Evolutionary conservation across 139 green algal species (phyloP).

Genomic region (Limnomonas spitsbergensis): DNA sequence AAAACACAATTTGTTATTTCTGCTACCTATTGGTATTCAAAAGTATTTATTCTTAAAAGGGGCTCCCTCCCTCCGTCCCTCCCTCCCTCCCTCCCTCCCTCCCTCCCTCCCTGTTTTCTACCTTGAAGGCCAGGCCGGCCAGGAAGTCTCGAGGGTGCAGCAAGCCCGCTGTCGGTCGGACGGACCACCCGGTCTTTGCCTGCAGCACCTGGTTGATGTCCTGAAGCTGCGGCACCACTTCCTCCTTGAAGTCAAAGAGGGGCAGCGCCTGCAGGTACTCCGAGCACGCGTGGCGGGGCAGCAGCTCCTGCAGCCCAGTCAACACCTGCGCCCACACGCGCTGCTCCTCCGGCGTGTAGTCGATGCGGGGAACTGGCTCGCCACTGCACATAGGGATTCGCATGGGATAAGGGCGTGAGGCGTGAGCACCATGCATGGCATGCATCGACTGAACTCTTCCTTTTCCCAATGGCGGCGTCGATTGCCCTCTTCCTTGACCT

Average conservation of each 20-base stretch:
- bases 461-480: not conserved
- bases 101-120: no score
- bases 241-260: constrained; percentile 66
- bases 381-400: constrained; percentile 47
- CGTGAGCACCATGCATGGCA: no score
- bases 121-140: constrained; percentile 86
- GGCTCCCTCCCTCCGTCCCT: no score
- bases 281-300: constrained; percentile 72
- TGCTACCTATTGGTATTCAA: no score
- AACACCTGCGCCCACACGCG: constrained; percentile 67
- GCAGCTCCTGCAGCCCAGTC: constrained; percentile 61
- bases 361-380: constrained; percentile 65
- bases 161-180: constrained; percentile 82
- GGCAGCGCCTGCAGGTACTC: constrained; percentile 48
- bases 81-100: no score
- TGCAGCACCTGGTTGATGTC: constrained; percentile 64
- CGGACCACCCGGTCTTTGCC: constrained; percentile 58
- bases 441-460: not conserved
- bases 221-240: constrained; percentile 76
- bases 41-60: no score
- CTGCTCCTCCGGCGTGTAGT: constrained; percentile 73
- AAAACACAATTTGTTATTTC: no score
- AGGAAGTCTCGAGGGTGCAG: constrained; percentile 92
- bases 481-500: not conserved
- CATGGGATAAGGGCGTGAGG: constrained; percentile 10